A percentile compares a stretch with the other conserved stretches of the same genome.
These are phyloP conservation scores for Stylosanthes scabra DNA, from an alignment of 331 rosid species.

Conservation along the genomic window DNA sequence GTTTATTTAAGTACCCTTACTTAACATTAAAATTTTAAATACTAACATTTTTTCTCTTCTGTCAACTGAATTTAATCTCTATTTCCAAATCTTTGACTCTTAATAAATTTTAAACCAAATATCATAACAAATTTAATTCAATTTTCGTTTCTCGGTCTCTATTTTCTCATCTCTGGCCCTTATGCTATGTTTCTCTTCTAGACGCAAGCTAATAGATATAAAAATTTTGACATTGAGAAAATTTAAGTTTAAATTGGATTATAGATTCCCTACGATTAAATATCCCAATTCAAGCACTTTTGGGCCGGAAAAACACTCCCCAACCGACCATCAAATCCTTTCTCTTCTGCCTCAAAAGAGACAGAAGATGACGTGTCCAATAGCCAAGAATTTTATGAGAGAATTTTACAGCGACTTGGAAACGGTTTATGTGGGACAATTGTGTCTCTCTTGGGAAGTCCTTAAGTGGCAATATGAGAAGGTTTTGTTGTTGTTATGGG, in stretches of 20 bases:
- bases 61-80: too few species aligned
- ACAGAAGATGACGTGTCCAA: slow-evolving; percentile 12
- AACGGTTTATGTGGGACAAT: slow-evolving; percentile 86
- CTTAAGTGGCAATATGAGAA: slow-evolving; percentile 91
- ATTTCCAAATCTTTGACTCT: too few species aligned
- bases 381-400: slow-evolving; percentile 61
- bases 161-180: too few species aligned
- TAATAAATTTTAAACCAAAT: too few species aligned
- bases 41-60: too few species aligned
- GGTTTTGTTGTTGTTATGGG: slow-evolving; percentile 73
- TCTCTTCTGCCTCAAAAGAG: slow-evolving; percentile 54
- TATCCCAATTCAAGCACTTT: slow-evolving; percentile 66
- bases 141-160: too few species aligned
- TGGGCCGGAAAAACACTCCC: slow-evolving; percentile 48
- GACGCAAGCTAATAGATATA: slow-evolving; percentile 1
- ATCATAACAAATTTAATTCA: too few species aligned
- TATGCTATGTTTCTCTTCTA: too few species aligned
- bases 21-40: too few species aligned
- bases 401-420: slow-evolving; percentile 81
- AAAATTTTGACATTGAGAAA: slow-evolving; percentile 8
- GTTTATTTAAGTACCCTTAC: too few species aligned
- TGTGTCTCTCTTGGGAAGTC: slow-evolving; percentile 97
- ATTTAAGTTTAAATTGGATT: slow-evolving; percentile 12
- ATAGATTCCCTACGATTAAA: slow-evolving; percentile 59
- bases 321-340: slow-evolving; percentile 48